Conservation (phyloP, 306 rosid genomes). For the Abrus pulchellus region DNA sequence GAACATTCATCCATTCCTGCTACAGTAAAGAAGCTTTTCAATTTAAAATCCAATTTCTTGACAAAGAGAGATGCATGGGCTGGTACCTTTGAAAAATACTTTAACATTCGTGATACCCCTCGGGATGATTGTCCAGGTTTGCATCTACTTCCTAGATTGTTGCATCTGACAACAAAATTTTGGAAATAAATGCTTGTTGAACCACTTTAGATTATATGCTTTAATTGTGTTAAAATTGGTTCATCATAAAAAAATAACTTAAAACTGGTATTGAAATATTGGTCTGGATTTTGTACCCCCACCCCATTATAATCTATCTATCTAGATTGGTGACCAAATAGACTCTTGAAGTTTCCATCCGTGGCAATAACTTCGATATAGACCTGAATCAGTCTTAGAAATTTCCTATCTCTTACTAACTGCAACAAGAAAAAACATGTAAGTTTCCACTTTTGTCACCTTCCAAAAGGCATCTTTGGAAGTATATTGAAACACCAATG, state of each 20-base stretch:
- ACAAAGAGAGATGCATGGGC: slow-evolving; percentile 99
- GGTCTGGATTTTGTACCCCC: not conserved
- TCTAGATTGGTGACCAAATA: not conserved
- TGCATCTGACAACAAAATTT: slow-evolving; percentile 7
- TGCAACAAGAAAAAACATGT: slow-evolving; percentile 28
- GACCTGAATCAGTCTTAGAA: slow-evolving; percentile 40
- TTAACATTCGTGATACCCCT: slow-evolving; percentile 75
- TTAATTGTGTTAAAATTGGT: not conserved
- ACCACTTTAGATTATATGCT: not conserved
- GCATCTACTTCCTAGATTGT: slow-evolving; percentile 30
- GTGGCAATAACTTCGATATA: not conserved
- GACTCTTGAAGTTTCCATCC: slow-evolving; percentile 13
- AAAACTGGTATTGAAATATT: not conserved
- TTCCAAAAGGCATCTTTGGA: slow-evolving; percentile 39
- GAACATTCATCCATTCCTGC: slow-evolving; percentile 96
- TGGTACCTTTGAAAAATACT: slow-evolving; percentile 84
- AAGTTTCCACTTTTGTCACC: slow-evolving; percentile 44
- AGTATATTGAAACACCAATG: slow-evolving; percentile 33
- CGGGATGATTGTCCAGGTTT: slow-evolving; percentile 97
- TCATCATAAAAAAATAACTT: slow-evolving; percentile 2
- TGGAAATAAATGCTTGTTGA: not conserved
- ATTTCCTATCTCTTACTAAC: slow-evolving; percentile 46
- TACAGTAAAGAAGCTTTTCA: slow-evolving; percentile 92
- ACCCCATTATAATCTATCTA: not conserved
- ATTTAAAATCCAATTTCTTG: slow-evolving; percentile 90